Conservation (phyloP, 305 asterid genomes). For the Fraxinus paxiana region DNA sequence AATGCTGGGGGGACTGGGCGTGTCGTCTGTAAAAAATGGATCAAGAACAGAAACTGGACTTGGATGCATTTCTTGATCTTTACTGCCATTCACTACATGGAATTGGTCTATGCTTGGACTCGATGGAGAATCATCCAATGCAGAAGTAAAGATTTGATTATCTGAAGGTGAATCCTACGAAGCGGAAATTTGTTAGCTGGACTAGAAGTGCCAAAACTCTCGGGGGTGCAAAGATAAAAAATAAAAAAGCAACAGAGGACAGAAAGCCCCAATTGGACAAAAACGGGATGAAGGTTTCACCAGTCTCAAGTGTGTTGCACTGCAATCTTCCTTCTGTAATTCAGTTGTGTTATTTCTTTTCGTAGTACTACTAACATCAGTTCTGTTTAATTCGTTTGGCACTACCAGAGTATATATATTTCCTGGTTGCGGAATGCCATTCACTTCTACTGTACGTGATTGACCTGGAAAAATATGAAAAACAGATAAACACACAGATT, state of each 20-base stretch:
- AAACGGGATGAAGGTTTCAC: conserved; percentile 32
- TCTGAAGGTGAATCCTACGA: conserved; percentile 45
- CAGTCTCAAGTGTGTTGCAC: conserved; percentile 18
- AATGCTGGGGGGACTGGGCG: conserved; percentile 47
- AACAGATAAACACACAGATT: conserved; percentile 4
- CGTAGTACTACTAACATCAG: conserved; percentile 14
- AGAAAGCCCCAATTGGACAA: not conserved
- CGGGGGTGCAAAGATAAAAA: not conserved
- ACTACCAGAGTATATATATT: conserved; percentile 10
- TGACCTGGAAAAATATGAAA: conserved; percentile 38
- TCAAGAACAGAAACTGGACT: conserved; percentile 93
- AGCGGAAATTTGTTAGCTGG: conserved; percentile 16
- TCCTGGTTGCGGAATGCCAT: conserved; percentile 14
- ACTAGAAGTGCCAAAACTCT: not conserved
- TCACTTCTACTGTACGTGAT: conserved; percentile 15
- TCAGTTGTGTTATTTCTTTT: conserved; percentile 8
- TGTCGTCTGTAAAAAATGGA: conserved; percentile 51
- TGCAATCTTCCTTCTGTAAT: conserved; percentile 29
- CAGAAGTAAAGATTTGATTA: conserved; percentile 36
- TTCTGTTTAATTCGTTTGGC: conserved; percentile 12
- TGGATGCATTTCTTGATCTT: conserved; percentile 58
- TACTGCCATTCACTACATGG: conserved; percentile 30
- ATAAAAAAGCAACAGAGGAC: not conserved
- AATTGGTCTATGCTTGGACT: conserved; percentile 34
- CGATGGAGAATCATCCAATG: conserved; percentile 39